phyloP scores from a whole-genome alignment of 495 filamentous ascomycete species.

The Penicillium macrosclerotiorum region DNA sequence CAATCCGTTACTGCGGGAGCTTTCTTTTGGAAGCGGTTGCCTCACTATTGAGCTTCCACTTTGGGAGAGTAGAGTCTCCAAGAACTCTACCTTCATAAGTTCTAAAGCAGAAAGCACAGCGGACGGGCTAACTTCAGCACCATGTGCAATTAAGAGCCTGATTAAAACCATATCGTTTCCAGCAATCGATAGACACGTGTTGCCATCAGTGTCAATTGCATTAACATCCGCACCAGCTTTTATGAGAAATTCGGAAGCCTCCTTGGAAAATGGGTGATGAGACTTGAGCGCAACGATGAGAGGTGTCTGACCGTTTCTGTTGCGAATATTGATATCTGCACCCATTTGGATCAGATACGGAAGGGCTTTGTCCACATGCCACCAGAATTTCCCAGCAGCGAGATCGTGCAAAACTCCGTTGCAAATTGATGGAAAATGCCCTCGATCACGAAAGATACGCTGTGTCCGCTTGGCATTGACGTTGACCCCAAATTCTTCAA shows the following conservation, averaged over 20 bases:
- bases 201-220: conserved; percentile 11
- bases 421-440: neutral
- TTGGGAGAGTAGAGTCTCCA: conserved; percentile 13
- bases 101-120: conserved; percentile 15
- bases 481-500: conserved; percentile 12
- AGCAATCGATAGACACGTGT: conserved; percentile 17
- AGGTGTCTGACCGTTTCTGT: conserved; percentile 11
- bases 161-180: conserved; percentile 10
- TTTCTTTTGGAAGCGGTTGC: neutral
- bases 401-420: conserved; percentile 12
- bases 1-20: too few species aligned
- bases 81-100: conserved; percentile 1
- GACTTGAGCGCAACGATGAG: conserved; percentile 8
- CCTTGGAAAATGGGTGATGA: conserved; percentile 9
- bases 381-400: conserved; percentile 12
- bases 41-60: neutral
- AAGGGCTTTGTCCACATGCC: conserved; percentile 17
- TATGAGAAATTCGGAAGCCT: conserved; percentile 20
- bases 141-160: conserved; percentile 12
- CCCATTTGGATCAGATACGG: conserved; percentile 18
- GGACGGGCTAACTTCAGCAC: conserved; percentile 1
- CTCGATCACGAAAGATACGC: neutral
- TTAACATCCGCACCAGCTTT: conserved; percentile 27
- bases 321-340: conserved; percentile 13
- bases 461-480: neutral